Percentiles rank a stretch among this genome's conserved stretches.
Evolutionary conservation across 73 alveolate species (phyloP).

Genomic region (Paraurostyla sp.): DNA sequence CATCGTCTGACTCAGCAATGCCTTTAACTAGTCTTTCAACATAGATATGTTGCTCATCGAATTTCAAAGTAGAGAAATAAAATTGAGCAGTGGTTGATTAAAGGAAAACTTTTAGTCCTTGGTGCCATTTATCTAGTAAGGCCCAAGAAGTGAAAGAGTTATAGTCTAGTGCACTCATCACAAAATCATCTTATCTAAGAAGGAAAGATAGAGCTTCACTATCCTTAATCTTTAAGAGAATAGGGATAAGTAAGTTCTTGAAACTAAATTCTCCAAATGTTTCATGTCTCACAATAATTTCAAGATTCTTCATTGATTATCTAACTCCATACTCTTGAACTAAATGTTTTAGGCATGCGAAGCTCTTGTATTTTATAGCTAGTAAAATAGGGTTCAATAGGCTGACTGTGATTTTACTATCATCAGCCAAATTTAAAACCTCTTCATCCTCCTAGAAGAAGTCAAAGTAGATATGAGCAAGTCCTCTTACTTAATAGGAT

Average conservation of each 20-base stretch:
- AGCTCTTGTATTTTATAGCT: neutral
- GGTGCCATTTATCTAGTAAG: neutral
- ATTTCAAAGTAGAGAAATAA: neutral
- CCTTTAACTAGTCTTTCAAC: conserved; percentile 1
- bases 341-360: neutral
- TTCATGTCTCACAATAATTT: neutral
- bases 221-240: conserved; percentile 39
- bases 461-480: neutral
- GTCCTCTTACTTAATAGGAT: neutral
- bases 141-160: neutral
- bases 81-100: conserved; percentile 12
- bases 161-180: neutral
- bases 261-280: conserved; percentile 11
- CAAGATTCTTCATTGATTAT: neutral
- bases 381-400: conserved; percentile 15
- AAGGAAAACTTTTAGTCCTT: conserved; percentile 20
- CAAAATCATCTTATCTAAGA: neutral
- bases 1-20: neutral
- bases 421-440: conserved; percentile 31
- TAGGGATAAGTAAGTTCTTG: conserved; percentile 1
- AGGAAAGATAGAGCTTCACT: conserved; percentile 13
- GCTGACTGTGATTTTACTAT: neutral
- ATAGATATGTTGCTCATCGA: neutral
- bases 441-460: conserved; percentile 43
- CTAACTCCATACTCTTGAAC: conserved; percentile 23